Percentiles rank a stretch among this genome's conserved stretches.
Evolutionary conservation across 2,329 filamentous ascomycete genomes (phyloP).

Genomic region (Phialophora tarda): DNA sequence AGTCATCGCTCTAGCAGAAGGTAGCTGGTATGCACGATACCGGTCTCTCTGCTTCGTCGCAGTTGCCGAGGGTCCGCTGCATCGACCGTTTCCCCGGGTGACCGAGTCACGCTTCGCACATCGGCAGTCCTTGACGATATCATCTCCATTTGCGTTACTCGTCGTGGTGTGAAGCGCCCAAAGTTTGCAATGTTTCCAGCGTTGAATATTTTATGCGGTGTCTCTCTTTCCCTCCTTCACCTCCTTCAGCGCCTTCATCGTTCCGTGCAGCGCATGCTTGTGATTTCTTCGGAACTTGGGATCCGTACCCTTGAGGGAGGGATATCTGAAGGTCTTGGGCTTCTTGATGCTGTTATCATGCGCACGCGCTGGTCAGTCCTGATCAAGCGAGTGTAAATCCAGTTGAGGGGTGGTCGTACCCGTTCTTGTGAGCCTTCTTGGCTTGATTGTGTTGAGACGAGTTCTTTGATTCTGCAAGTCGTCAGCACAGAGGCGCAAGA

Average conservation of each 20-base stretch:
- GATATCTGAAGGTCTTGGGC: slow-evolving; percentile 98
- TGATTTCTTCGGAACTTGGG: slow-evolving; percentile 99
- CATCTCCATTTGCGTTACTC: not conserved
- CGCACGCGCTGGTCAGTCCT: slow-evolving; percentile 22
- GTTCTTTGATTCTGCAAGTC: slow-evolving; percentile 91
- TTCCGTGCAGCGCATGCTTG: slow-evolving; percentile 99
- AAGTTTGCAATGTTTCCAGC: not conserved
- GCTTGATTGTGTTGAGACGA: slow-evolving; percentile 98
- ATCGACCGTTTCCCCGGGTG: not conserved
- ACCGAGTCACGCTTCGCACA: slow-evolving; percentile 2
- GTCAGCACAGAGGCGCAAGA: not conserved
- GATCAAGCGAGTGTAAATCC: not conserved
- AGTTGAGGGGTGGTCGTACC: slow-evolving; percentile 66
- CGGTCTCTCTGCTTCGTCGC: not conserved
- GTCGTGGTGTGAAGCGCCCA: not conserved
- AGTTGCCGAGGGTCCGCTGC: not conserved
- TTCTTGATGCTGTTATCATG: slow-evolving; percentile 86
- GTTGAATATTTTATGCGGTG: slow-evolving; percentile 64
- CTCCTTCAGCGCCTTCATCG: slow-evolving; percentile 98
- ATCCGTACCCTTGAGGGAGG: slow-evolving; percentile 97
- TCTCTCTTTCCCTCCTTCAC: slow-evolving; percentile 95
- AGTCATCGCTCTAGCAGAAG: not conserved
- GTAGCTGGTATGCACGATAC: not conserved
- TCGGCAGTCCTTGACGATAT: not conserved
- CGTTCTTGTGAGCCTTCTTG: slow-evolving; percentile 99